phyloP scores from a whole-genome alignment of 257 asterid species.

The Solanum ossicruentum region DNA sequence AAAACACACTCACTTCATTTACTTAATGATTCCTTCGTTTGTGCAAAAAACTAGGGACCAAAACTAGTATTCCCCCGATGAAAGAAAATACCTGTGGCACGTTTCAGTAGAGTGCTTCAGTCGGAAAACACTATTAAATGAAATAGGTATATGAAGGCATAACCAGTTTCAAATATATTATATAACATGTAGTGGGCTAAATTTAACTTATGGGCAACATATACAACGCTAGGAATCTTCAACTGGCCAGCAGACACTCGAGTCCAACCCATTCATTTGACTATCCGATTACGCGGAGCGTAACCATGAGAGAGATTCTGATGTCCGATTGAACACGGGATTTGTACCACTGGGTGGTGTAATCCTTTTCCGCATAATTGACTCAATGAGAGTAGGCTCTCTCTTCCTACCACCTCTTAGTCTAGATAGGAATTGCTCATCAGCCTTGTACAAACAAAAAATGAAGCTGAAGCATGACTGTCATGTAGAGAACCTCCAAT shows the following conservation, averaged over 20 bases:
- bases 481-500: no score
- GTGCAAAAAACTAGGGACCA: not conserved
- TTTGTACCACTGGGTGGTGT: constrained; percentile 42
- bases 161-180: not conserved
- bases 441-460: no score
- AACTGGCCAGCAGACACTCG: not conserved
- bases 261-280: no score
- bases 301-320: constrained; percentile 20
- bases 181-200: not conserved
- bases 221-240: not conserved
- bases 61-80: no score
- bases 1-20: not conserved
- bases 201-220: not conserved
- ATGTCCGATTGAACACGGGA: constrained; percentile 7
- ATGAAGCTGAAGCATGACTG: no score
- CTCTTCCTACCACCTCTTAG: no score
- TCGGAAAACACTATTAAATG: not conserved
- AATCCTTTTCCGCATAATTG: constrained; percentile 58
- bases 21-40: no score
- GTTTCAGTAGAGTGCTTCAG: not conserved
- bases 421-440: constrained; percentile 38
- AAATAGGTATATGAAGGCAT: not conserved
- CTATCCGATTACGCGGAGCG: no score
- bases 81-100: not conserved
- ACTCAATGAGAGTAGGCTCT: no score